A percentile compares a stretch with the other conserved stretches of the same genome.
These are phyloP conservation scores for Pichia sp. DNA, from an alignment of 1,139 yeast species.

Conservation along the genomic window DNA sequence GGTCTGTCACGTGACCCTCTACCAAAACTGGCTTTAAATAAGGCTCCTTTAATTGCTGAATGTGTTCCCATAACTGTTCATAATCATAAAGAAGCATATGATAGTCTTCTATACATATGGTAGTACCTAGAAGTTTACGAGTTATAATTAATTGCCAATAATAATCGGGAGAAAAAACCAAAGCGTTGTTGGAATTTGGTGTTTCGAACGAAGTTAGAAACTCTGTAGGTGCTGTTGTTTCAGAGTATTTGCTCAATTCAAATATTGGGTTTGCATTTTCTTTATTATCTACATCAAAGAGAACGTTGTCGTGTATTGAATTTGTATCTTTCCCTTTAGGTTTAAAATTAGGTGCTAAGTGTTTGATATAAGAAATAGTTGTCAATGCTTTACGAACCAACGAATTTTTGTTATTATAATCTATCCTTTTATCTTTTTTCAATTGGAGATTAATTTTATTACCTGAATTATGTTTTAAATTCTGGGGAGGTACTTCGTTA, in stretches of 20 bases:
- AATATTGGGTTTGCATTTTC: no score
- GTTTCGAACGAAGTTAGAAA: no score
- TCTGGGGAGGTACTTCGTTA: not conserved
- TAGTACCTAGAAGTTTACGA: not conserved
- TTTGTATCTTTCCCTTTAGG: not conserved
- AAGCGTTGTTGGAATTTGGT: not conserved
- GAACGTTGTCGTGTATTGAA: no score
- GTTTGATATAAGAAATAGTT: not conserved
- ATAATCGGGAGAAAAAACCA: constrained; percentile 4
- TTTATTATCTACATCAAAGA: no score
- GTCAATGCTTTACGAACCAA: not conserved
- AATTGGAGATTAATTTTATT: not conserved
- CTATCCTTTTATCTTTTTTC: not conserved
- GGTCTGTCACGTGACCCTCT: constrained; percentile 25
- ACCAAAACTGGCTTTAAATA: no score
- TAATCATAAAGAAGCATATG: constrained; percentile 12
- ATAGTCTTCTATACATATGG: constrained; percentile 1
- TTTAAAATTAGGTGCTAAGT: not conserved
- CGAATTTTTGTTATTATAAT: not conserved
- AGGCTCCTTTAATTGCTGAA: not conserved
- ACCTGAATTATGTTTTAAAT: not conserved
- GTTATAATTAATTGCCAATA: constrained; percentile 7
- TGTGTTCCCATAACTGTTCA: constrained; percentile 8
- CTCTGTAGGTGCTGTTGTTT: no score
- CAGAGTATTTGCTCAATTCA: no score